Evolutionary conservation across 164 flowering plant genomes (phyloP).

Genomic region (Nelumbo lutea): DNA sequence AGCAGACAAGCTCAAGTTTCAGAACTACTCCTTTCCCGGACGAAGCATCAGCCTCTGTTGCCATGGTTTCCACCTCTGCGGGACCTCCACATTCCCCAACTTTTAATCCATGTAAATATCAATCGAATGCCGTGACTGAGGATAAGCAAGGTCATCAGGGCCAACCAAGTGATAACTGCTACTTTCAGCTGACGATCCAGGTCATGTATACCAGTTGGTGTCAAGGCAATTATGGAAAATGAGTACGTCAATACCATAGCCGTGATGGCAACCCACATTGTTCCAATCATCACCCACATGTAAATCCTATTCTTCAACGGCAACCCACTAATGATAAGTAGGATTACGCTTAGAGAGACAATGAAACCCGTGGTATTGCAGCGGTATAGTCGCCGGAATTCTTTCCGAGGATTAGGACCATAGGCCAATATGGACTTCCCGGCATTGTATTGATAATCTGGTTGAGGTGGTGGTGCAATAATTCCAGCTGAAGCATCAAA

Average conservation of each 20-base stretch:
- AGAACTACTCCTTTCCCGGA: no score
- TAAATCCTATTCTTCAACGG: slow-evolving; percentile 8
- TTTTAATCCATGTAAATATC: no score
- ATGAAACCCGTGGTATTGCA: slow-evolving; percentile 16
- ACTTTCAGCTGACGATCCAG: no score
- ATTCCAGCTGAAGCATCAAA: not conserved
- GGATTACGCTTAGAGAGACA: slow-evolving; percentile 17
- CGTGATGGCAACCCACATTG: slow-evolving; percentile 14
- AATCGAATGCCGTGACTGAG: no score
- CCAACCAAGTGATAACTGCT: no score
- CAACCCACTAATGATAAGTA: slow-evolving; percentile 21
- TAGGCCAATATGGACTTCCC: slow-evolving; percentile 12
- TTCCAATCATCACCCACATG: slow-evolving; percentile 17
- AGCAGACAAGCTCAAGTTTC: no score
- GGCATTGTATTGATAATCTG: not conserved
- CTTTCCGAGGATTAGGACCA: not conserved
- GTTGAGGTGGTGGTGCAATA: not conserved
- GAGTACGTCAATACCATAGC: not conserved
- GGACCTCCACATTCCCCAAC: no score
- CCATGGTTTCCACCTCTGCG: no score
- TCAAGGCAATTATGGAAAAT: not conserved
- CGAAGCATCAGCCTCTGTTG: no score
- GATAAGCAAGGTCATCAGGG: no score
- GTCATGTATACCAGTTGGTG: not conserved
- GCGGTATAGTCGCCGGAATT: not conserved